Conservation (phyloP, 2,329 filamentous ascomycete species). For the Byssoonygena ceratinophila region DNA sequence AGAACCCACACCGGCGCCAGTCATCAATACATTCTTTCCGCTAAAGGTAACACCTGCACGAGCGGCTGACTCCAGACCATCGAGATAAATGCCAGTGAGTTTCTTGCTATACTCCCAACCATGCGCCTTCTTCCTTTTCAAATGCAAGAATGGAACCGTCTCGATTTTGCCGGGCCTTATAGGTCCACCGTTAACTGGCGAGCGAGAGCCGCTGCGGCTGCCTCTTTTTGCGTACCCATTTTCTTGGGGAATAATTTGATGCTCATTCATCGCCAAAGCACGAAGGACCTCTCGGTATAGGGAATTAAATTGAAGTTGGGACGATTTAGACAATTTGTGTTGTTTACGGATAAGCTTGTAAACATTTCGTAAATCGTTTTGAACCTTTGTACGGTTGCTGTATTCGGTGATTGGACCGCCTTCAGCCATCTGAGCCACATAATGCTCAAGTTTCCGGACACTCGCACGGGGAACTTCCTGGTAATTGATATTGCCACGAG, state of each 20-base stretch:
- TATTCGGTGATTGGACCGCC: slow-evolving; percentile 98
- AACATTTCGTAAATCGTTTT: slow-evolving; percentile 85
- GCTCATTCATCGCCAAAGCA: slow-evolving; percentile 94
- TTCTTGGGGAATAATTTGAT: slow-evolving; percentile 86
- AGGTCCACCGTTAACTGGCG: slow-evolving; percentile 9
- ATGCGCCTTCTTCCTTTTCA: slow-evolving; percentile 95
- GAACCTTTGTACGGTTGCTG: slow-evolving; percentile 94
- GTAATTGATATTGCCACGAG: slow-evolving; percentile 84
- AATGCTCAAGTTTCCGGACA: slow-evolving; percentile 94
- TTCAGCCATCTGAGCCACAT: slow-evolving; percentile 96
- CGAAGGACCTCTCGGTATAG: slow-evolving; percentile 90
- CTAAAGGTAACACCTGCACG: slow-evolving; percentile 80
- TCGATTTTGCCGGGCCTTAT: slow-evolving; percentile 65
- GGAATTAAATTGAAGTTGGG: slow-evolving; percentile 90
- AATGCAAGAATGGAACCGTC: slow-evolving; percentile 92
- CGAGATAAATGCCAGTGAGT: slow-evolving; percentile 83
- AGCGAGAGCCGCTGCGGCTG: slow-evolving; percentile 39
- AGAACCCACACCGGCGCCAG: slow-evolving; percentile 90
- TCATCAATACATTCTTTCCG: slow-evolving; percentile 96
- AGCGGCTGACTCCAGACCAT: slow-evolving; percentile 81
- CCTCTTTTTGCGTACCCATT: slow-evolving; percentile 53
- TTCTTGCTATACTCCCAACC: slow-evolving; percentile 99
- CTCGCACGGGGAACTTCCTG: slow-evolving; percentile 76
- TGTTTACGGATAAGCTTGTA: slow-evolving; percentile 99
- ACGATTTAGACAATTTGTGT: slow-evolving; percentile 92